A percentile compares a stretch with the other conserved stretches of the same genome.
These are phyloP conservation scores for Pythium grandisporangium DNA, from an alignment of 352 stramenopile species.

Conservation along the genomic window DNA sequence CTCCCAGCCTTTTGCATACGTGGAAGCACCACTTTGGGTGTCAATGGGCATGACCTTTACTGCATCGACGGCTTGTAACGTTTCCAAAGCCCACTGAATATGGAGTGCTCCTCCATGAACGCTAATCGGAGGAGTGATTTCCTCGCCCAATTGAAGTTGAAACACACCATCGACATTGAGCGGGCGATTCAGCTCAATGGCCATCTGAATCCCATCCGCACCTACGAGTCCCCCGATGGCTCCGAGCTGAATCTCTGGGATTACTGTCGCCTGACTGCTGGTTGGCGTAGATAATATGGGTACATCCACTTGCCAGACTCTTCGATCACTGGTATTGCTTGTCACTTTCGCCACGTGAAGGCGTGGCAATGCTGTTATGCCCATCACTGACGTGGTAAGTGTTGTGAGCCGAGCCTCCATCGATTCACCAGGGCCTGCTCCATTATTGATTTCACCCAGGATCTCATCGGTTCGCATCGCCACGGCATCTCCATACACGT, in stretches of 20 bases:
- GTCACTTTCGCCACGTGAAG: no score
- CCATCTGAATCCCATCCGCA: no score
- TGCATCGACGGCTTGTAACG: constrained; percentile 10
- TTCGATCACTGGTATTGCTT: no score
- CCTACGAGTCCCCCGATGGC: no score
- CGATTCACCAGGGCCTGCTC: constrained; percentile 14
- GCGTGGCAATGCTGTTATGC: no score
- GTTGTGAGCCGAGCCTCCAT: constrained; percentile 23
- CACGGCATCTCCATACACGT: constrained; percentile 17
- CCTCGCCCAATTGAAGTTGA: constrained; percentile 12
- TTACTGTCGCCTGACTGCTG: background rate
- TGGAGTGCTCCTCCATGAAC: constrained; percentile 6
- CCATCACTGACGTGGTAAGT: no score
- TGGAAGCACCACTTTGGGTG: no score
- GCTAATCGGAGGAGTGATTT: constrained; percentile 1
- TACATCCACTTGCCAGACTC: no score
- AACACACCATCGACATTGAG: constrained; percentile 19
- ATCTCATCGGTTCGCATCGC: constrained; percentile 21
- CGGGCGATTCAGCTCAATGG: no score
- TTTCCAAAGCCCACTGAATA: constrained; percentile 25
- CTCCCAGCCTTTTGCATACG: constrained; percentile 12
- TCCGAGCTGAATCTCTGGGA: background rate
- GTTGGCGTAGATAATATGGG: constrained; percentile 2
- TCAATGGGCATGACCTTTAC: constrained; percentile 8
- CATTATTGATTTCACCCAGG: constrained; percentile 12